Evolutionary conservation across 352 stramenopile species (phyloP).

Genomic region (Phytophthora aleatoria): DNA sequence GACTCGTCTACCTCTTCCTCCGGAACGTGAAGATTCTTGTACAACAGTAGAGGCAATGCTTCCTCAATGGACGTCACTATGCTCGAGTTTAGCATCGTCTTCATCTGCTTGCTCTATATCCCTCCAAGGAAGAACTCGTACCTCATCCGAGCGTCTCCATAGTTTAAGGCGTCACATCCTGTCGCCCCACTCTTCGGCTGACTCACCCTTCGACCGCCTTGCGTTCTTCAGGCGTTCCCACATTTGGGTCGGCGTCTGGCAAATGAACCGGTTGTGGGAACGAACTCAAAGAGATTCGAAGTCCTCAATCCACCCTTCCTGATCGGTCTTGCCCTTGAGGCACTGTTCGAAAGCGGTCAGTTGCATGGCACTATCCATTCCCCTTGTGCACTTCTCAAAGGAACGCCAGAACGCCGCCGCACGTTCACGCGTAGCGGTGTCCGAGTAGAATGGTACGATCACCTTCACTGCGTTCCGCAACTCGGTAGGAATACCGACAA

Average conservation of each 20-base stretch:
- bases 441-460: slow-evolving; percentile 7
- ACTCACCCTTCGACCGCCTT: not conserved
- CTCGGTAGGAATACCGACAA: not conserved
- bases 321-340: not conserved
- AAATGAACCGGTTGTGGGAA: slow-evolving; percentile 7
- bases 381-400: not conserved
- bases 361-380: not conserved
- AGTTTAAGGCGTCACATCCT: not conserved
- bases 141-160: slow-evolving; percentile 6
- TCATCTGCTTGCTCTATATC: not conserved
- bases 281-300: not conserved
- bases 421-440: not conserved
- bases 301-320: slow-evolving; percentile 5
- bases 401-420: not conserved
- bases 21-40: too few species aligned
- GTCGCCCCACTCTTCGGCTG: too few species aligned
- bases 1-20: not conserved
- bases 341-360: slow-evolving; percentile 2
- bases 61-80: too few species aligned
- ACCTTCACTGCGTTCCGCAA: not conserved
- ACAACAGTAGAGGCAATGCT: too few species aligned
- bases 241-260: slow-evolving; percentile 1
- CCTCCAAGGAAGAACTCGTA: slow-evolving; percentile 10
- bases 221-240: not conserved
- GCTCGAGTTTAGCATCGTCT: not conserved